Evolutionary conservation across 345 rosid species (phyloP).

Genomic region (Excoecaria agallocha): DNA sequence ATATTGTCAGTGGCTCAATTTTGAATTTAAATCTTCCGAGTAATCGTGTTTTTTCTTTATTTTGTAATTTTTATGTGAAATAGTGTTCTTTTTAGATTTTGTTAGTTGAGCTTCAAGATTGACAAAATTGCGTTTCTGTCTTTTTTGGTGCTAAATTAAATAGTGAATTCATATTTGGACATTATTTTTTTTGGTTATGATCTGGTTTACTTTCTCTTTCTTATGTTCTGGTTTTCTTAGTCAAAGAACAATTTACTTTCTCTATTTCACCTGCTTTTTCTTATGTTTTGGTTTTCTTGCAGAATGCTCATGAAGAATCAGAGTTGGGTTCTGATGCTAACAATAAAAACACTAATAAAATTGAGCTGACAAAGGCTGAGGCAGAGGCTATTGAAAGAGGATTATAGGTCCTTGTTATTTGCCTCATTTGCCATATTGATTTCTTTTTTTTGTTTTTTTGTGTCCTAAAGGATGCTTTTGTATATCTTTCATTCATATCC

Average conservation of each 20-base stretch:
- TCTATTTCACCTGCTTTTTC: too few species aligned
- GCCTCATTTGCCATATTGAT: not conserved
- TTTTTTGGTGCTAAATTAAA: not conserved
- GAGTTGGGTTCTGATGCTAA: too few species aligned
- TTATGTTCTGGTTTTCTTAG: slow-evolving; percentile 31
- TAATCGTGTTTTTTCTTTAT: not conserved
- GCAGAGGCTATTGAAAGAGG: too few species aligned
- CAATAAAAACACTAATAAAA: too few species aligned
- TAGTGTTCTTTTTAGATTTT: not conserved
- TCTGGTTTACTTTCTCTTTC: slow-evolving; percentile 13
- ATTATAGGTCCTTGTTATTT: too few species aligned
- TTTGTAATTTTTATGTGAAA: not conserved
- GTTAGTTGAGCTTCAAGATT: not conserved
- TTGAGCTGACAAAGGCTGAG: too few species aligned
- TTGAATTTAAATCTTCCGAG: too few species aligned
- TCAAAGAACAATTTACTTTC: too few species aligned
- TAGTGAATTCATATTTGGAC: not conserved
- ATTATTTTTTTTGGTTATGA: too few species aligned
- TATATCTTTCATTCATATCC: slow-evolving; percentile 11
- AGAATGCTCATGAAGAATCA: too few species aligned
- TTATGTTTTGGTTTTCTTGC: too few species aligned
- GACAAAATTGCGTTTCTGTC: not conserved
- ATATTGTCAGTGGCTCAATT: too few species aligned
- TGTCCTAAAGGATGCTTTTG: not conserved
- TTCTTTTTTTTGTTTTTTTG: not conserved